A percentile compares a stretch with the other conserved stretches of the same genome.
phyloP scores from a whole-genome alignment of 164 flowering plant genomes.

The Liriodendron chinense region DNA sequence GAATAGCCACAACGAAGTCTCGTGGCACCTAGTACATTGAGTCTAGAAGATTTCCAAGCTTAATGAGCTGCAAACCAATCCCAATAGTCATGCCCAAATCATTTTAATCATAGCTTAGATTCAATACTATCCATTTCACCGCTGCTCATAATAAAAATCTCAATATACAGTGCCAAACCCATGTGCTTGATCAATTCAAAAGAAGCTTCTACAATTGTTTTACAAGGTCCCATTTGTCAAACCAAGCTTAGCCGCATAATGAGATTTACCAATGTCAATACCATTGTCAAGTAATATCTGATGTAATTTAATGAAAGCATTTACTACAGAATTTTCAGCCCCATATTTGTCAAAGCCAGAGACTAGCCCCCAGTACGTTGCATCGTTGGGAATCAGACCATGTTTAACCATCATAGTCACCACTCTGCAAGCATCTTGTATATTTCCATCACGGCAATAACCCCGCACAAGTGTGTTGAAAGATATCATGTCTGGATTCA shows the following conservation, averaged over 20 bases:
- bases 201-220: neutral
- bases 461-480: slow-evolving; percentile 54
- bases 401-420: slow-evolving; percentile 37
- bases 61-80: neutral
- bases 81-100: neutral
- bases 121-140: neutral
- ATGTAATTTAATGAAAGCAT: slow-evolving; percentile 31
- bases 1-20: neutral
- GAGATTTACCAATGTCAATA: slow-evolving; percentile 6
- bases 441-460: slow-evolving; percentile 34
- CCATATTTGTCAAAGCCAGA: slow-evolving; percentile 34
- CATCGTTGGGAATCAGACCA: slow-evolving; percentile 37
- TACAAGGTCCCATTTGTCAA: neutral
- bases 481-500: slow-evolving; percentile 42
- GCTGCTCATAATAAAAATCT: neutral
- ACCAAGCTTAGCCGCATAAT: neutral
- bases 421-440: slow-evolving; percentile 35
- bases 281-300: slow-evolving; percentile 27
- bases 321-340: slow-evolving; percentile 27
- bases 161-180: neutral
- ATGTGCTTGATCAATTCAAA: neutral
- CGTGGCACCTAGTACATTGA: neutral
- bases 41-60: neutral
- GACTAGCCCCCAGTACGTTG: slow-evolving; percentile 36
- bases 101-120: neutral